Evolutionary conservation across 1,284 basidiomycete genomes (phyloP), one percentile per base, ranked within the genome.

Genomic region (Takashimella tepidaria): DNA sequence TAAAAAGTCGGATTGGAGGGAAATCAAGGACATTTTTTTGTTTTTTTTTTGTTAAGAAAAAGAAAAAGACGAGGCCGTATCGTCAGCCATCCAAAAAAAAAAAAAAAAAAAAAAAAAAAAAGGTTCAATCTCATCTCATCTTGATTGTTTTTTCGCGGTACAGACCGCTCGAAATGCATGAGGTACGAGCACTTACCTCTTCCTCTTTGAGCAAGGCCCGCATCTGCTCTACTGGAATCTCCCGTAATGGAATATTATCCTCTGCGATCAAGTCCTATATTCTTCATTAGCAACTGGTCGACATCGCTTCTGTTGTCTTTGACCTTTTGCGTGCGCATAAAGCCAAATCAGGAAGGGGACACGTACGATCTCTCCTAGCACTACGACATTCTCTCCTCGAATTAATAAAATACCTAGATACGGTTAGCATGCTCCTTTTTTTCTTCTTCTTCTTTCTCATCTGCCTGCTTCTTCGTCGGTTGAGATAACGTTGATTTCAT

Each of bases 381-480:
- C 78, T 11, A 98, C 96, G 21, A 99, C 96, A 72, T 99, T 99
- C 80, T 99, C 96, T 47, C 96, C 96, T 62, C 96, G 84, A 61
- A 99, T 92, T 60, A 98, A 82, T 73, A 91, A 92, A 21, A 98
- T 81, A 4, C 95, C 93, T 58, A 50, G n/a, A 2, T 13, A 43
- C 23, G 26, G 50, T 45, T 20, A 40, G 25, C n/a, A 20, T 37
- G 24, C 19, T 19, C 31, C 45, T 24, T 27, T 27, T 13, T 16
- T 26, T 19, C 23, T 31, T 27, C 10, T 50, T 26, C 25, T 42
- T 45, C 25, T 37, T 5, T 43, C 54, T 44, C 21, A 3, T 19
- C 43, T 21, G 12, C 31, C n/a, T 11, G 12, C 31, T 24, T 46
- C 31, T 22, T 4, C 20, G 16, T 20, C 27, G 13, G 12, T 31